Percentiles rank a stretch among this genome's conserved stretches.
Conservation (phyloP, 2,329 filamentous ascomycete genomes). For the Pseudogymnoascus sp. region DNA sequence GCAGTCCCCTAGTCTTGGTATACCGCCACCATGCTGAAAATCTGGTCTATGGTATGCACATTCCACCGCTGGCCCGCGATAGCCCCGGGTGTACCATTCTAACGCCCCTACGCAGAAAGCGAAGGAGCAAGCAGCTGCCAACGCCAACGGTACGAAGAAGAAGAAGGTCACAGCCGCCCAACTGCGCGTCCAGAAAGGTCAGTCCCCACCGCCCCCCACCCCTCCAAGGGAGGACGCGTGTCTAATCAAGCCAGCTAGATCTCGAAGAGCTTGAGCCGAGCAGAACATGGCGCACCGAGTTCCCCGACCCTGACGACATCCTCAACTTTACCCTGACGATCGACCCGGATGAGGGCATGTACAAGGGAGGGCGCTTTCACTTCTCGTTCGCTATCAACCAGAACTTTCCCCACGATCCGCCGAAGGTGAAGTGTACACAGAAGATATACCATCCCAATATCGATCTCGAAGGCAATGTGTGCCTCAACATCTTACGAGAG, state of each 20-base stretch:
- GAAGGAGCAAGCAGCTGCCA: slow-evolving; percentile 90
- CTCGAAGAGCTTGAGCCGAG: slow-evolving; percentile 73
- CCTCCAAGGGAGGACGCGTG: background rate
- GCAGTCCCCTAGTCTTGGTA: background rate
- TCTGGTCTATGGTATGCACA: slow-evolving; percentile 87
- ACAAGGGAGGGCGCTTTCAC: slow-evolving; percentile 78
- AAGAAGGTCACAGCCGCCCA: slow-evolving; percentile 98
- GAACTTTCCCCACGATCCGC: slow-evolving; percentile 94
- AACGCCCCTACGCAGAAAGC: slow-evolving; percentile 59
- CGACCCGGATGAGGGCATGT: slow-evolving; percentile 78
- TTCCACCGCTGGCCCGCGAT: slow-evolving; percentile 12
- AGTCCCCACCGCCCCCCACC: slow-evolving; percentile 14
- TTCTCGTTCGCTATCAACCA: slow-evolving; percentile 91
- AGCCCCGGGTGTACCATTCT: background rate
- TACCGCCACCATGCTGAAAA: slow-evolving; percentile 78
- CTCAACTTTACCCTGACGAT: slow-evolving; percentile 77
- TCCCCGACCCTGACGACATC: slow-evolving; percentile 76
- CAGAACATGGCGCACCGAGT: slow-evolving; percentile 71
- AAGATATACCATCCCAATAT: slow-evolving; percentile 99
- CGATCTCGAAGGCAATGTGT: slow-evolving; percentile 94
- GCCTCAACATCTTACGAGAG: slow-evolving; percentile 91
- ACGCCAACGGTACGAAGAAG: slow-evolving; percentile 79
- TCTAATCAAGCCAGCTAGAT: slow-evolving; percentile 42
- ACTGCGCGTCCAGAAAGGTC: slow-evolving; percentile 92
- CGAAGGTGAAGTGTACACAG: slow-evolving; percentile 92